Conservation (phyloP, 1,284 basidiomycete species). For the Takashimella koratensis region DNA sequence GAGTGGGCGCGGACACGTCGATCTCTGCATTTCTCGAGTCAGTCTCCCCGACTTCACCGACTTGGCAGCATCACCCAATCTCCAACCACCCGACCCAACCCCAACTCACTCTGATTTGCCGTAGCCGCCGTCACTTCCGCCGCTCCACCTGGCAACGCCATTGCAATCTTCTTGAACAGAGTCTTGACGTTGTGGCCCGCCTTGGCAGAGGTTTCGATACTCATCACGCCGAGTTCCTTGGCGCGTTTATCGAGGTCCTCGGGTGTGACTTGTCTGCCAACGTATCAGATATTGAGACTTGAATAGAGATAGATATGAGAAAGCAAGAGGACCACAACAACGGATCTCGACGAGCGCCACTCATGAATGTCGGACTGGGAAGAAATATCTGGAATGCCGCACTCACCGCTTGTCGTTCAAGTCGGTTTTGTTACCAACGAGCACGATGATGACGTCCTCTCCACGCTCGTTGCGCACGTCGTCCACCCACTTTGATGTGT, state of each 20-base stretch:
- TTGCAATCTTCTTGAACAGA: conserved; percentile 96
- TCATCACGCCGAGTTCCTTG: conserved; percentile 93
- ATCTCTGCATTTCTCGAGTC: conserved; percentile 36
- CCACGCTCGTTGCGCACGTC: conserved; percentile 97
- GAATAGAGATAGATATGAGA: too few species aligned
- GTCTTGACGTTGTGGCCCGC: conserved; percentile 99
- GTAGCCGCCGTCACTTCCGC: conserved; percentile 62
- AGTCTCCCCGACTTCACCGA: background rate
- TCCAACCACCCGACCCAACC: background rate
- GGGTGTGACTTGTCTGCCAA: conserved; percentile 86
- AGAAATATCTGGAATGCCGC: background rate
- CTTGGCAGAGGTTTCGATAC: conserved; percentile 99
- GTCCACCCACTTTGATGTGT: conserved; percentile 99
- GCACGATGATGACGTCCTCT: conserved; percentile 95
- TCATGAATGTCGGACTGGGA: background rate
- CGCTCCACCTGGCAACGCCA: conserved; percentile 95
- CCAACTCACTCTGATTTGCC: conserved; percentile 55
- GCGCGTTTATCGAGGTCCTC: conserved; percentile 94
- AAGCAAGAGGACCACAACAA: too few species aligned
- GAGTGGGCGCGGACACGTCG: conserved; percentile 42
- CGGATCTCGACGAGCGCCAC: background rate
- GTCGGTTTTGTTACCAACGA: conserved; percentile 99
- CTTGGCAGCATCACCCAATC: background rate
- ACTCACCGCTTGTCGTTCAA: conserved; percentile 51
- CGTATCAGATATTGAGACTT: too few species aligned